phyloP scores from a whole-genome alignment of 2,329 filamentous ascomycete genomes.

The Cadophora sp. region DNA sequence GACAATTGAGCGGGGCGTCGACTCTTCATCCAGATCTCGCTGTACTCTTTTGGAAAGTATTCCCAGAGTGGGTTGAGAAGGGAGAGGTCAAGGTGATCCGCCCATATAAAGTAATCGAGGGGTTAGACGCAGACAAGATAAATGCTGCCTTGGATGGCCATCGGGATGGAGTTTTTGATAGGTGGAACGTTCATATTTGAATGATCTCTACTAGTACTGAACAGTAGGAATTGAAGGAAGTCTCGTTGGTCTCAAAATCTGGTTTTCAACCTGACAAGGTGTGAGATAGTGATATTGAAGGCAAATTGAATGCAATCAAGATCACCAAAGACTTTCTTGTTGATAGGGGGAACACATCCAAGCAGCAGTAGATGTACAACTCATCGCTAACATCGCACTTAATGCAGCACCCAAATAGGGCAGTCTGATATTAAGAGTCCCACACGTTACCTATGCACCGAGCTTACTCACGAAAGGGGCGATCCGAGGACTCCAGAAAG shows the following conservation, averaged over 20 bases:
- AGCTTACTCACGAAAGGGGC: conserved; percentile 1
- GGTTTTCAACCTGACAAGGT: too few relatives aligned
- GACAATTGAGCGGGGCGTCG: conserved; percentile 40
- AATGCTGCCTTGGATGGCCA: conserved; percentile 49
- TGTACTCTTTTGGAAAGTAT: conserved; percentile 43
- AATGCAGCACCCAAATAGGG: background rate
- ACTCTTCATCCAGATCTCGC: conserved; percentile 42
- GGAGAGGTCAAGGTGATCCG: conserved; percentile 43
- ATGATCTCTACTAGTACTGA: too few relatives aligned
- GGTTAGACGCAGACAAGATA: conserved; percentile 44
- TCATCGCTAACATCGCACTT: background rate
- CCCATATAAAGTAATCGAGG: conserved; percentile 44
- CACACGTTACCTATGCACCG: background rate
- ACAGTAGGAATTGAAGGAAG: too few relatives aligned
- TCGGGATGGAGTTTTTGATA: conserved; percentile 44
- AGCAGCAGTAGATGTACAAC: too few relatives aligned
- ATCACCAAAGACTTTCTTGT: too few relatives aligned
- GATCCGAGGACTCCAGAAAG: background rate
- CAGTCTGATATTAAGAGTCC: too few relatives aligned
- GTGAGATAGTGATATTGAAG: too few relatives aligned
- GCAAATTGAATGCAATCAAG: too few relatives aligned
- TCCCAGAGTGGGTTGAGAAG: conserved; percentile 42
- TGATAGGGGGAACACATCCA: too few relatives aligned
- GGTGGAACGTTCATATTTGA: conserved; percentile 19
- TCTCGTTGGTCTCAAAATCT: too few relatives aligned